Evolutionary conservation across 768 basidiomycete species (phyloP).

Genomic region (Obba rivulosa): DNA sequence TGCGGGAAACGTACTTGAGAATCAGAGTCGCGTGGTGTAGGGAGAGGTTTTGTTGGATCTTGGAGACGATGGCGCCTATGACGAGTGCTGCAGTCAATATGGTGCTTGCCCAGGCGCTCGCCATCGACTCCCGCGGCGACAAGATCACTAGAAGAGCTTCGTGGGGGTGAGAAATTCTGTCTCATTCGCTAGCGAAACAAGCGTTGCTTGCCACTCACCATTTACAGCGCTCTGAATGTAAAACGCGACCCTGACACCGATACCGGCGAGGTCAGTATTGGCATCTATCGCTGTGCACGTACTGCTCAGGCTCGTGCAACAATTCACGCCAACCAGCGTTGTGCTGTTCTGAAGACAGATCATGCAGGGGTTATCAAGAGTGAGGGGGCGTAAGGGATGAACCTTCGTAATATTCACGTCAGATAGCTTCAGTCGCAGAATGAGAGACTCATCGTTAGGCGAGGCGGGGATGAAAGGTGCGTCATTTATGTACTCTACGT

Average conservation of each 20-base stretch:
- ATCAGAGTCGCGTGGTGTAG: conserved; percentile 22
- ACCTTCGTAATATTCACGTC: too few species aligned
- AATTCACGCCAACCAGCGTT: too few species aligned
- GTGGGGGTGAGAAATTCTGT: neutral
- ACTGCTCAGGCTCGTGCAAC: too few species aligned
- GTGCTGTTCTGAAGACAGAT: too few species aligned
- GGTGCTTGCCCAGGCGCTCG: conserved; percentile 22
- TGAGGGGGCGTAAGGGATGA: too few species aligned
- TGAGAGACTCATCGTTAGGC: too few species aligned
- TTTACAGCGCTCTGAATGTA: conserved; percentile 22
- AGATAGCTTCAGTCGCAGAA: too few species aligned
- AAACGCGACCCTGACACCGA: conserved; percentile 23
- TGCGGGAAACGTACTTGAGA: conserved; percentile 19
- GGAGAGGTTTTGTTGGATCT: conserved; percentile 12
- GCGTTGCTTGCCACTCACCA: conserved; percentile 12
- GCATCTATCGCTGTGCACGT: conserved; percentile 15
- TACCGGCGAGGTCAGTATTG: conserved; percentile 20
- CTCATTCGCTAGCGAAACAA: neutral
- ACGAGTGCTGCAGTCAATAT: conserved; percentile 21
- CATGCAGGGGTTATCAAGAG: too few species aligned
- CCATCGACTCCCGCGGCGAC: conserved; percentile 20
- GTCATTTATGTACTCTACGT: too few species aligned
- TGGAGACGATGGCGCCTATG: conserved; percentile 22
- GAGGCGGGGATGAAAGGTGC: too few species aligned
- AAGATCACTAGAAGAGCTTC: conserved; percentile 20